These are phyloP conservation scores for Mycena haematopus DNA, from an alignment of 768 basidiomycete genomes.

Conservation along the genomic window DNA sequence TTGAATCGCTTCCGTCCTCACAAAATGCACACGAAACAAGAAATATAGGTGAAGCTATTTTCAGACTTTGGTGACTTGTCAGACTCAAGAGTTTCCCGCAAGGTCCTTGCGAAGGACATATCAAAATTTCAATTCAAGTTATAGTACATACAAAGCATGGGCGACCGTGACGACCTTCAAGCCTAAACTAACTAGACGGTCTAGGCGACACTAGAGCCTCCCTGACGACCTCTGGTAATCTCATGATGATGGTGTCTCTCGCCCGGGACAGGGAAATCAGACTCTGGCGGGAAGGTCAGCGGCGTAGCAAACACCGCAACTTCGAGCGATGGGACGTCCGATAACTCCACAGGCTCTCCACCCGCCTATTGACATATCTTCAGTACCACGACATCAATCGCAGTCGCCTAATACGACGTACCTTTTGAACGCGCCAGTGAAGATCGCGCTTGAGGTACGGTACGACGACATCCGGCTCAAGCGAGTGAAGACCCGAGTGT, in stretches of 20 bases:
- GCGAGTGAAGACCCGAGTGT: constrained; percentile 38
- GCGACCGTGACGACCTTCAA: neutral
- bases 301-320: constrained; percentile 37
- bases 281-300: constrained; percentile 37
- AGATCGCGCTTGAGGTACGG: constrained; percentile 49
- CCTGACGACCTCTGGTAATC: constrained; percentile 30
- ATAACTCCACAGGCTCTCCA: constrained; percentile 13
- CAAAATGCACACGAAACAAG: too few species aligned
- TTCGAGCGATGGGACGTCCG: constrained; percentile 36
- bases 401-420: constrained; percentile 25
- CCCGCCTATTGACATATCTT: constrained; percentile 10
- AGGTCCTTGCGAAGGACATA: too few species aligned
- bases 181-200: neutral
- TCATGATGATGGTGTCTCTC: constrained; percentile 23
- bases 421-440: constrained; percentile 51
- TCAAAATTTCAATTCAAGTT: too few species aligned
- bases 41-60: too few species aligned
- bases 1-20: too few species aligned
- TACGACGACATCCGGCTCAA: constrained; percentile 45
- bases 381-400: neutral
- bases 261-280: constrained; percentile 33
- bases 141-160: neutral
- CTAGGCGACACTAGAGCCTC: constrained; percentile 33
- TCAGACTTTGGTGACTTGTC: too few species aligned
- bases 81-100: too few species aligned